Conservation (phyloP, 179 eudicot genomes). For the Beta lomatogona region DNA sequence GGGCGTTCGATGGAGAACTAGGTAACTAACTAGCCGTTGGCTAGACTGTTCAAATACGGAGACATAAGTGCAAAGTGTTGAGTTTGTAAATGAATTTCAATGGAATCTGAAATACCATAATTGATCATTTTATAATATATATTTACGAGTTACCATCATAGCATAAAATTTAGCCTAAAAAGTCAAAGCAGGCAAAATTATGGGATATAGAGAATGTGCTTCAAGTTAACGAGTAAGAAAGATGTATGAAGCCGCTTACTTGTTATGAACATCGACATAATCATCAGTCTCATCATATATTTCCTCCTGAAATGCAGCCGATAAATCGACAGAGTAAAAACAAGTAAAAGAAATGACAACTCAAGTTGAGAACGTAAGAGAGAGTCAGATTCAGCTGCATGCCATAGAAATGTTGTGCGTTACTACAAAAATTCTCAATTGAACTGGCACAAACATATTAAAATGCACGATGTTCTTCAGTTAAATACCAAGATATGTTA, state of each 20-base stretch:
- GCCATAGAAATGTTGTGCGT: background rate
- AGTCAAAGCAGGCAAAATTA: background rate
- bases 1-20: no score
- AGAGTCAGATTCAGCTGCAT: background rate
- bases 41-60: no score
- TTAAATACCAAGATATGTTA: background rate
- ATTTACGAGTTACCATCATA: background rate
- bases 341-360: background rate
- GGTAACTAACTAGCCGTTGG: no score
- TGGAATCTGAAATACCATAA: background rate
- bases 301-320: conserved; percentile 38
- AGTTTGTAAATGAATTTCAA: background rate
- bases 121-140: background rate
- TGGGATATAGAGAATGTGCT: no score
- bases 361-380: background rate
- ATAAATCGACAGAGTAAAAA: background rate
- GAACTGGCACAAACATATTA: background rate
- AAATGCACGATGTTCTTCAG: background rate
- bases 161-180: background rate
- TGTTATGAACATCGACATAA: conserved; percentile 49
- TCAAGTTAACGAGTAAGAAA: background rate
- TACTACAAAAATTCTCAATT: background rate
- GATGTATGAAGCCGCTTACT: conserved; percentile 20
- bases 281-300: conserved; percentile 51
- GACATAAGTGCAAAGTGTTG: no score